phyloP scores from a whole-genome alignment of 805 yeast species.

The Debaryomyces castellii region DNA sequence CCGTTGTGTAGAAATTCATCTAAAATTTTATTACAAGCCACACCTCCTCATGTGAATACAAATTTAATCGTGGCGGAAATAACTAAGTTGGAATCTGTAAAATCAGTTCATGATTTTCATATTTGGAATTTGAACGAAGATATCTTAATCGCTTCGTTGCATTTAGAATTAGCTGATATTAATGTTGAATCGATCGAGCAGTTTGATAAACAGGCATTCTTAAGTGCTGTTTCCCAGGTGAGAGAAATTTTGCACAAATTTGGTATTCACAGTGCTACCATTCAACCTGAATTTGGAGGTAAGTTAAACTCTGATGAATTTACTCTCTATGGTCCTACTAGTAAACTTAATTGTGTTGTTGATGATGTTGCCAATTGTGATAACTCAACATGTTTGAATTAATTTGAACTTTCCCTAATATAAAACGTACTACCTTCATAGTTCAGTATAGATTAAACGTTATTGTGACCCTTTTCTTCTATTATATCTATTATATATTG shows the following conservation, averaged over 20 bases:
- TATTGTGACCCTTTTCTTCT: no score
- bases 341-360: slow-evolving; percentile 25
- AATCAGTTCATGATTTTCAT: slow-evolving; percentile 91
- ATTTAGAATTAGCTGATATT: slow-evolving; percentile 58
- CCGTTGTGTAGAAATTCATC: slow-evolving; percentile 87
- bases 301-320: slow-evolving; percentile 6
- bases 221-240: slow-evolving; percentile 70
- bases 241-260: slow-evolving; percentile 76
- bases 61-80: slow-evolving; percentile 72
- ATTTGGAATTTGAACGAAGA: slow-evolving; percentile 94
- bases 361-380: slow-evolving; percentile 33
- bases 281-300: slow-evolving; percentile 83
- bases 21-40: slow-evolving; percentile 86
- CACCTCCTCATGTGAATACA: slow-evolving; percentile 81
- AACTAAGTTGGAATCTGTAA: slow-evolving; percentile 65
- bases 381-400: slow-evolving; percentile 20
- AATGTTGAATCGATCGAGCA: slow-evolving; percentile 44
- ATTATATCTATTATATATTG: no score
- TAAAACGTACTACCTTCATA: no score
- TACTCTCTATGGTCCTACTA: slow-evolving; percentile 32
- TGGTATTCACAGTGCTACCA: slow-evolving; percentile 91
- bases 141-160: slow-evolving; percentile 83
- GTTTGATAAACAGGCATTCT: slow-evolving; percentile 44
- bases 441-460: no score
- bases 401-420: background rate